Base-by-base conservation (phyloP, 495 filamentous ascomycete genomes). In the Astrothelium macrocarpum region DNA sequence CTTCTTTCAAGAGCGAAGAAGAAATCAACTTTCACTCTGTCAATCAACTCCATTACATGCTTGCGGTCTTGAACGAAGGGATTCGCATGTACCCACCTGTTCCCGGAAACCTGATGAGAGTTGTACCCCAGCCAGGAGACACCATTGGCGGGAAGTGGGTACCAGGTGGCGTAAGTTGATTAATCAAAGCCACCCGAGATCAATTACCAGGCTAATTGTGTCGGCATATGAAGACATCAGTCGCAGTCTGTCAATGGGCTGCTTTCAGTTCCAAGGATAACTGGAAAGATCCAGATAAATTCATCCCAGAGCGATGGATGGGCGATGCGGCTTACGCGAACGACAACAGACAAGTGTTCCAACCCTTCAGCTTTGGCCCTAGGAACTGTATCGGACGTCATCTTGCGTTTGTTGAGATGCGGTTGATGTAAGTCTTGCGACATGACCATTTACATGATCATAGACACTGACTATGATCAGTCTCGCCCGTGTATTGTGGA, bases 51-150 rank as follows among this genome's bases (percentile, higher is more conserved):
- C 70, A 68, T 1, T 87, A 85, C 66, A 75, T 87, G 66, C 75
- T 78, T 46, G 86, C 85, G 1, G 75, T 82, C 14, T 72, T 88
- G 20, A 73, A 80, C 14, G 85, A 90, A 67, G 73, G 75, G 0
- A 72, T 89, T 3, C 77, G 86, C 5, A 67, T 87, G 9, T 82
- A 80, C 61, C 84, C 85, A 25, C 81, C 85, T 0, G 77, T 79
- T 1, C 76, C 84, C 0, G 67, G 74, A 0, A 78, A 78, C 4
- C 62, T 83, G 0, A 78, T 80, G 4, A 73, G 86, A 4, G 34
- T 72, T 20, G 75, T 74, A 45, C 76, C 72, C 2, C 28, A 25
- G 42, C 71, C 59, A 32, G 81, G 71, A 25, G 78, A 71, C 64
- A 70, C 66, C 2, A 71, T 84, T 0, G 76, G 77, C 46, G 79